phyloP scores from a whole-genome alignment of 2,329 filamentous ascomycete genomes.

The Periconia sp. region DNA sequence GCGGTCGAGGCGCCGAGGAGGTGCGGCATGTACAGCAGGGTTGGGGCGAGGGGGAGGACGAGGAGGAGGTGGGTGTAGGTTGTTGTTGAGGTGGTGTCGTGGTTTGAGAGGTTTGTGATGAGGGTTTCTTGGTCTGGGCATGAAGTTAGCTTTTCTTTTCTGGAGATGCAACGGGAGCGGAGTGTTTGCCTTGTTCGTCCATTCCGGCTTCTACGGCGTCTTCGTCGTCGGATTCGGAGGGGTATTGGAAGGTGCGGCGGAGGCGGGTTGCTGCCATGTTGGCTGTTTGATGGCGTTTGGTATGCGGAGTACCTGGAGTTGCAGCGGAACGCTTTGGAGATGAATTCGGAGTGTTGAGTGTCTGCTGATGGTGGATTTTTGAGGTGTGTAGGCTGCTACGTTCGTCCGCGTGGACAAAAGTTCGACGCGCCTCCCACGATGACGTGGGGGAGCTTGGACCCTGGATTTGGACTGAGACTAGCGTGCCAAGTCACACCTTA shows the following conservation, averaged over 20 bases:
- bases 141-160: constrained; percentile 2
- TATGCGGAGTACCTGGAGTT: no score
- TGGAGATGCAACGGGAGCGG: not conserved
- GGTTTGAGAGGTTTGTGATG: constrained; percentile 39
- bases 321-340: no score
- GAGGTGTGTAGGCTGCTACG: no score
- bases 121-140: constrained; percentile 34
- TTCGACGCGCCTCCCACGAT: no score
- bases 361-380: no score
- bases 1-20: constrained; percentile 50
- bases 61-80: constrained; percentile 64
- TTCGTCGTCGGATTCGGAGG: constrained; percentile 61
- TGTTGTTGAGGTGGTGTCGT: constrained; percentile 46
- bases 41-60: constrained; percentile 63
- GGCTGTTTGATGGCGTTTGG: no score
- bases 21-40: constrained; percentile 61
- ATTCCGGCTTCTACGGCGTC: constrained; percentile 66
- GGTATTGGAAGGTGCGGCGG: constrained; percentile 79
- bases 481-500: no score
- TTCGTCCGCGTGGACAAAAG: no score
- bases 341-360: no score
- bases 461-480: no score
- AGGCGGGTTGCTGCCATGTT: constrained; percentile 66
- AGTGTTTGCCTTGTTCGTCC: constrained; percentile 72
- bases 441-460: no score